Percentiles rank a stretch among this genome's conserved stretches.
phyloP scores from a whole-genome alignment of 2,329 filamentous ascomycete genomes.

The Aspergillus brasiliensis region DNA sequence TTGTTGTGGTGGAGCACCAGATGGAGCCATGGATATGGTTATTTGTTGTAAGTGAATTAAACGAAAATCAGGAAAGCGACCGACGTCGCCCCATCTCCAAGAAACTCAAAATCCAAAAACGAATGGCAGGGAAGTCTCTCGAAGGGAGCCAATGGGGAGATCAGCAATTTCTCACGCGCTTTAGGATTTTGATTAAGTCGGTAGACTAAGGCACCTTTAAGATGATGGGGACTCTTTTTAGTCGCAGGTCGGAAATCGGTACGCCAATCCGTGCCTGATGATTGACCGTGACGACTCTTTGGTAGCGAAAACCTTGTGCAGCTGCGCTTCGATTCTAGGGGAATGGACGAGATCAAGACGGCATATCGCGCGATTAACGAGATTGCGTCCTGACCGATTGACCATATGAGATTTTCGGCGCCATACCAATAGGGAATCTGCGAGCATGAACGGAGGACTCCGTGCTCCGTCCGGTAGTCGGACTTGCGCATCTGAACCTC shows the following conservation, averaged over 20 bases:
- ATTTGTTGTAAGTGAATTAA: slow-evolving; percentile 12
- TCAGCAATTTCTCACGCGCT: background rate
- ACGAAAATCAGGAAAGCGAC: slow-evolving; percentile 8
- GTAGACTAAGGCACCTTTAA: slow-evolving; percentile 3
- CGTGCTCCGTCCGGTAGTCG: slow-evolving; percentile 5
- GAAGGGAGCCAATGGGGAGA: background rate
- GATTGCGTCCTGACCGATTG: background rate
- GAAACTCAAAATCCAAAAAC: slow-evolving; percentile 16
- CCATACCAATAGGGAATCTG: background rate
- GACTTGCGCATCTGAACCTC: background rate
- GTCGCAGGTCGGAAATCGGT: slow-evolving; percentile 3
- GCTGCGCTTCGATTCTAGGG: background rate
- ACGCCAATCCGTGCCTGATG: background rate
- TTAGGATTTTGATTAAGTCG: background rate
- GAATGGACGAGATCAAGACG: background rate
- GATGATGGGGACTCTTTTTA: background rate
- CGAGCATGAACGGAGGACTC: background rate
- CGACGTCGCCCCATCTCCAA: slow-evolving; percentile 8
- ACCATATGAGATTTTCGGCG: background rate
- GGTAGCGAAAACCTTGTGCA: background rate
- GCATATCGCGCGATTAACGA: slow-evolving; percentile 3
- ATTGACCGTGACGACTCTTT: background rate
- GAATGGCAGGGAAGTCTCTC: slow-evolving; percentile 4
- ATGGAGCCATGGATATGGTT: slow-evolving; percentile 17
- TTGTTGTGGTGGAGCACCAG: slow-evolving; percentile 12